Conservation (phyloP, 23 red algal genomes). For the Gracilaria domingensis region DNA sequence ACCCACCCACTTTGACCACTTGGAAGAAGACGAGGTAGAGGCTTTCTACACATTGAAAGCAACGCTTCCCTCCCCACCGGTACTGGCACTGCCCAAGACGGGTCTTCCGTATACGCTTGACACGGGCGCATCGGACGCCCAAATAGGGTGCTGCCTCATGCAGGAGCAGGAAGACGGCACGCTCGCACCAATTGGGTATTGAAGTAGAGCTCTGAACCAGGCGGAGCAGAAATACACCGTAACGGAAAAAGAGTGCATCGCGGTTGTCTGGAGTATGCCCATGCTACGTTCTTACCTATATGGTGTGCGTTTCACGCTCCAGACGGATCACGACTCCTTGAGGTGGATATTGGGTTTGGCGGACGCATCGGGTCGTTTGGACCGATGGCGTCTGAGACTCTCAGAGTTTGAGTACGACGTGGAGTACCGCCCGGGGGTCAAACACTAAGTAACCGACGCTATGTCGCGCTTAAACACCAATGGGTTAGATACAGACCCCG, state of each 20-base stretch:
- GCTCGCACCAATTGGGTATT: constrained; percentile 28
- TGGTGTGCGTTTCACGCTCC: neutral
- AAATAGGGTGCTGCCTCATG: constrained; percentile 23
- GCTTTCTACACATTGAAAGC: constrained; percentile 25
- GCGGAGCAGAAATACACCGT: neutral
- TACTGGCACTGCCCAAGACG: neutral
- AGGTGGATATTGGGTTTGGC: constrained; percentile 15
- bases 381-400: constrained; percentile 13
- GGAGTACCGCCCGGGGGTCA: neutral
- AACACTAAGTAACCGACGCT: constrained; percentile 12
- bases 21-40: constrained; percentile 10
- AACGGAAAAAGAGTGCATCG: neutral
- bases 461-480: neutral
- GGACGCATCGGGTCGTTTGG: neutral
- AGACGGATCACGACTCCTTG: constrained; percentile 7
- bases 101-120: neutral
- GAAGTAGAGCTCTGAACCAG: neutral
- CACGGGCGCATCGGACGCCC: constrained; percentile 14
- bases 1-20: neutral
- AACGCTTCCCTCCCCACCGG: neutral
- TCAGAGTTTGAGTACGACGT: constrained; percentile 22
- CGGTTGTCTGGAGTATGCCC: constrained; percentile 5
- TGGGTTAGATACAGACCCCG: neutral
- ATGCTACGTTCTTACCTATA: constrained; percentile 1
- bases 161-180: constrained; percentile 1